Conservation (phyloP, 2,329 filamentous ascomycete species). For the Aspergillus luchuensis region DNA sequence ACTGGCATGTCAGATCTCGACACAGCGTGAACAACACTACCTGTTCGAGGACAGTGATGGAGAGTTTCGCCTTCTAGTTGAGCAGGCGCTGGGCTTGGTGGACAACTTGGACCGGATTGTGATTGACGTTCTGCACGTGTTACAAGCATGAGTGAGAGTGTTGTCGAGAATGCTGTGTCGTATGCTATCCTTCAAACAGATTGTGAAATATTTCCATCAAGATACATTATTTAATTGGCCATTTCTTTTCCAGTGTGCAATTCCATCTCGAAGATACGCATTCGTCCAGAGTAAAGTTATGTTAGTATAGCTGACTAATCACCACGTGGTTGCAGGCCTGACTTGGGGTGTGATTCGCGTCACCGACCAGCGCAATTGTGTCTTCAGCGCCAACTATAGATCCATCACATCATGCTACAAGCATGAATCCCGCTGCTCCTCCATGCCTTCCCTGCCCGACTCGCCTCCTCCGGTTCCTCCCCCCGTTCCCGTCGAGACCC, state of each 20-base stretch:
- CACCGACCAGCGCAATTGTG: neutral
- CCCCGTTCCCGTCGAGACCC: slow-evolving; percentile 50
- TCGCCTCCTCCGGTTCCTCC: slow-evolving; percentile 44
- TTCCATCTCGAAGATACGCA: neutral
- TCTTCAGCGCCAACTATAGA: neutral
- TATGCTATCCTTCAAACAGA: neutral
- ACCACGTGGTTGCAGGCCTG: slow-evolving; percentile 11
- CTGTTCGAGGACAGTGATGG: slow-evolving; percentile 24
- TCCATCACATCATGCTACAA: slow-evolving; percentile 27
- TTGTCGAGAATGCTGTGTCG: neutral
- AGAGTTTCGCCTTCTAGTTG: slow-evolving; percentile 25
- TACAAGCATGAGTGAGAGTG: neutral
- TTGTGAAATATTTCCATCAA: neutral
- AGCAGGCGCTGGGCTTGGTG: slow-evolving; percentile 13
- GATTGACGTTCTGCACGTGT: neutral
- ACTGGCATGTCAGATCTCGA: slow-evolving; percentile 18
- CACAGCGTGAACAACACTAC: slow-evolving; percentile 18
- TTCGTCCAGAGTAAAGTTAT: neutral
- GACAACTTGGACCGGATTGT: neutral
- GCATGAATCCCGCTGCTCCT: slow-evolving; percentile 31
- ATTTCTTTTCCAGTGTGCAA: neutral
- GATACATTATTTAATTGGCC: neutral
- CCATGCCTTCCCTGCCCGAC: slow-evolving; percentile 37
- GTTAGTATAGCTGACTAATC: slow-evolving; percentile 9
- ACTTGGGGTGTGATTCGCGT: neutral